Base-by-base conservation (phyloP, 768 basidiomycete species). In the Rhodotorula paludigena region DNA sequence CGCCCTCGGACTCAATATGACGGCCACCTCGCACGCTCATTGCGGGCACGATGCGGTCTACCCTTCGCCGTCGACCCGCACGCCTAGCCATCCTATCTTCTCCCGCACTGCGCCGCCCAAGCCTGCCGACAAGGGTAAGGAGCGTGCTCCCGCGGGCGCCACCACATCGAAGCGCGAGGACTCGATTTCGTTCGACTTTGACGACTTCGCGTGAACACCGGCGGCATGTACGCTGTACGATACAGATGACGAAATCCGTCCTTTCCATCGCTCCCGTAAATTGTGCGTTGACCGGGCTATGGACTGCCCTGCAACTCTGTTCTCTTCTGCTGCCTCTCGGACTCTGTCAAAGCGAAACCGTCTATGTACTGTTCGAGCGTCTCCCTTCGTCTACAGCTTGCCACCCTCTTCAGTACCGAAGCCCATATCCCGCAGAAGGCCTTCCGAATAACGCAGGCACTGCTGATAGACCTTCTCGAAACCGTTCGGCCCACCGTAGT, bases 391-490 rank as follows among this genome's bases (percentile, higher is more conserved):
- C 56, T 44, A 42, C 11, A 42, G 30, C 23, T 44, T 57, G 12
- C 56, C 41, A 1, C 41, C 53, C 16, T 36, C 36, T 16, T 23
- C 60, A 8, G 25, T 38, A 3, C 32, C 61, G 47, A 52, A 72
- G 7, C 70, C 70, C 44, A 72, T 52, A 8, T 59, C 63, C 23
- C 61, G 36, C 11, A 68, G 38, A 77, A 94, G 90, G 23, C 89
- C 90, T 64, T 88, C 83, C 1, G 87, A 87, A 39, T 91, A 83
- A 53, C 75, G 76, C 33, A 85, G 82, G 74, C 91, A 92, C 76
- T 90, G 89, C 72, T 86, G 79, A 72, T 86, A 93, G n/a, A 85
- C 84, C 52, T 80, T 79, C 76, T 92, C 89, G 68, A 94, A 94
- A 5, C 83, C 89, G 65, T 80, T 79, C 86, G 87, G 73, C 3